Percentiles rank a stretch among this genome's conserved stretches.
phyloP scores from a whole-genome alignment of 345 rosid species.

The Hypericum perforatum region DNA sequence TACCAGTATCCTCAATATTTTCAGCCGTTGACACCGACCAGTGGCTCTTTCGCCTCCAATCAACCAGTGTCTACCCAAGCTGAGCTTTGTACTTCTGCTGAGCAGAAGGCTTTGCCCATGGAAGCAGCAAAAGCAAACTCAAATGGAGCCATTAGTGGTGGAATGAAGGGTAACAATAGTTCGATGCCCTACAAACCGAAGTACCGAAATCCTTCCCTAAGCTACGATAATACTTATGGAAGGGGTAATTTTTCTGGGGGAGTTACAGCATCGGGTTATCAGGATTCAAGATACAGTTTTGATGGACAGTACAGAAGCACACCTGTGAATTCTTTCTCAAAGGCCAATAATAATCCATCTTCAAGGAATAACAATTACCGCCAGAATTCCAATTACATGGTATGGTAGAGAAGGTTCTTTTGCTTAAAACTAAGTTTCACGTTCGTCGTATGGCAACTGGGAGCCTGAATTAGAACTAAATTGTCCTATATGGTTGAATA shows the following conservation, averaged over 20 bases:
- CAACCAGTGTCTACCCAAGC: constrained; percentile 37
- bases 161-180: constrained; percentile 47
- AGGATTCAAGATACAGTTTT: constrained; percentile 50
- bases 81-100: constrained; percentile 46
- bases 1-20: constrained; percentile 81
- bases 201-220: constrained; percentile 35
- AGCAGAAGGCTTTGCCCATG: constrained; percentile 45
- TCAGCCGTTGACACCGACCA: constrained; percentile 45
- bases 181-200: constrained; percentile 43
- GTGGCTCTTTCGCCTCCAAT: constrained; percentile 44
- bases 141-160: constrained; percentile 28
- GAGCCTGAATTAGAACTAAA: no score
- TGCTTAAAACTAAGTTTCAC: not conserved
- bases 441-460: no score
- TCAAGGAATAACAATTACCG: constrained; percentile 53
- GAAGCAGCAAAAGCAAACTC: constrained; percentile 49
- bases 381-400: constrained; percentile 52
- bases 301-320: constrained; percentile 49
- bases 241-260: constrained; percentile 41
- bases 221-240: constrained; percentile 48
- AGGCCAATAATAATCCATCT: constrained; percentile 37
- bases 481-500: no score
- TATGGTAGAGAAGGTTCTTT: constrained; percentile 12
- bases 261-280: constrained; percentile 42
- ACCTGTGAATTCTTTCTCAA: constrained; percentile 41